Conservation (phyloP, 2,329 filamentous ascomycete genomes). For the Teratosphaeria nubilosa region DNA sequence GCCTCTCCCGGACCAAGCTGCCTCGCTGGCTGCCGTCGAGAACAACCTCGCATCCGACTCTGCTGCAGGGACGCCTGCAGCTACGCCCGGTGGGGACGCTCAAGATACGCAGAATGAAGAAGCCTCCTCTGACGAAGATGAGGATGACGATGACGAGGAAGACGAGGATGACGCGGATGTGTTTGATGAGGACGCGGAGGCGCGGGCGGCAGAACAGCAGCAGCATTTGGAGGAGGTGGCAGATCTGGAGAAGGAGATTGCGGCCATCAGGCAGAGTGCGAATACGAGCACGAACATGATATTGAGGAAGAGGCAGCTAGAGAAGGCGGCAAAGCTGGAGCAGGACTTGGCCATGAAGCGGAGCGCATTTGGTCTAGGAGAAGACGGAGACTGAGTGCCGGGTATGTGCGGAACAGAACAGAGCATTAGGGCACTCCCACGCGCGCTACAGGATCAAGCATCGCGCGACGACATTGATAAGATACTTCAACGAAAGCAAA, state of each 20-base stretch:
- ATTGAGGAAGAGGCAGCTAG: conserved; percentile 39
- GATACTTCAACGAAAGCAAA: background rate
- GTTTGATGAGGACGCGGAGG: conserved; percentile 44
- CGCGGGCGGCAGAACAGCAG: conserved; percentile 36
- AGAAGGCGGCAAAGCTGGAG: conserved; percentile 41
- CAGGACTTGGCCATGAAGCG: conserved; percentile 47
- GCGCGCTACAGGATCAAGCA: too few relatives aligned
- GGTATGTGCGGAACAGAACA: too few relatives aligned
- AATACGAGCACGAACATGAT: conserved; percentile 36
- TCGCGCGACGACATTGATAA: background rate
- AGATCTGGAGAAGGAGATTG: conserved; percentile 44
- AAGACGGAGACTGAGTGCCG: conserved; percentile 12
- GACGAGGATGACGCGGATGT: conserved; percentile 33
- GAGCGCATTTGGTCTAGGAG: conserved; percentile 28
- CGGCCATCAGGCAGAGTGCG: conserved; percentile 27
- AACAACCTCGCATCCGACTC: conserved; percentile 9
- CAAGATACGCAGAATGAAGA: conserved; percentile 25
- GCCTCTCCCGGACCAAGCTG: conserved; percentile 17
- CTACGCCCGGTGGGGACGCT: conserved; percentile 15
- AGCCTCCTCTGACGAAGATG: conserved; percentile 7
- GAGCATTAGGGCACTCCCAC: too few relatives aligned
- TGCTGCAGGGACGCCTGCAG: conserved; percentile 2
- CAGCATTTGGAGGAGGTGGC: conserved; percentile 44
- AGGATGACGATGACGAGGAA: conserved; percentile 32
- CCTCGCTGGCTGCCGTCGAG: conserved; percentile 15